Evolutionary conservation across 257 asterid genomes (phyloP), one percentile per base, ranked within the genome.

Genomic region (Leptodermis oblonga): DNA sequence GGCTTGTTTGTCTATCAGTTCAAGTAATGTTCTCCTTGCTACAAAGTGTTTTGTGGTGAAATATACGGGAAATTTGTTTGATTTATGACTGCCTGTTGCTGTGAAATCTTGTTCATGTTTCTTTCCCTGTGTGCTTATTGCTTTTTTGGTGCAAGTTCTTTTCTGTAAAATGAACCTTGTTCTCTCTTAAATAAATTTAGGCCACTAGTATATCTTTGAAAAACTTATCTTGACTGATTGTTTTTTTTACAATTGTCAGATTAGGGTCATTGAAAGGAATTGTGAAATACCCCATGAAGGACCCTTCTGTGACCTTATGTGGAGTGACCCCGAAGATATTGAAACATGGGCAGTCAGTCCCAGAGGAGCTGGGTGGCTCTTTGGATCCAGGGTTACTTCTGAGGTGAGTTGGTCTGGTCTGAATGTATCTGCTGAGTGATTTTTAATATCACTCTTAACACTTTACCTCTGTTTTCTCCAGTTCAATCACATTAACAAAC

Each of bases 281-380:
- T 88, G 99, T 65, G 99, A 94, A 73, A 94, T 94, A 69, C 99
- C 99, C 58, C 97, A 94, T 78, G 99, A 94, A 84, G 99, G 99
- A 71, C 97, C 99, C 42, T 91, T 94, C 83, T 94, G 99, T 71
- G 99, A 94, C 84, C 90, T 94, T 51, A 94, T 94, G 99, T 94
- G 99, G 99, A 94, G 99, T 86, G 99, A 94, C 74, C 99, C 99
- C 43, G 99, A 94, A 85, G 99, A 94, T 75, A 94, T 94, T 68
- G 99, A 94, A 80, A 94, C 97, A 42, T 94, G 99, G 99, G 96
- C 99, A 34, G 99, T 94, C 43, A 94, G 99, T 78, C 99, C 99
- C 30, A 88, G 99, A 70, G 99, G 99, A 73, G 99, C 99, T 68
- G 99, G 99, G 68, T 94, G 99, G 99, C 96, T 94, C 65, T 94